A percentile compares a stretch with the other conserved stretches of the same genome.
Evolutionary conservation across 1,284 basidiomycete genomes (phyloP).

Genomic region (Leccinum subspadiceum): DNA sequence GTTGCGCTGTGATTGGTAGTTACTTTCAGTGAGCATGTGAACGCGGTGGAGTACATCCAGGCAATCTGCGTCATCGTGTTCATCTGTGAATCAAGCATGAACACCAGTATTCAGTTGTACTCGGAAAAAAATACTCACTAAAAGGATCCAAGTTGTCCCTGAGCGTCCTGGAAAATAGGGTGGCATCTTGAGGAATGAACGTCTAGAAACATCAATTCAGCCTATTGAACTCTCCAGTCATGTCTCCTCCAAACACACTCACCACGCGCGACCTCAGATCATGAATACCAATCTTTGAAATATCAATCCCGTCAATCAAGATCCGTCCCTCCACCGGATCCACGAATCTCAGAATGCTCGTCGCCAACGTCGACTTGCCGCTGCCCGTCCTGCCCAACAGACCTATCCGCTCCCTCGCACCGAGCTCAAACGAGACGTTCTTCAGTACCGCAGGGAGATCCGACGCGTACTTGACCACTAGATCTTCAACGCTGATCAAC

Average conservation of each 20-base stretch:
- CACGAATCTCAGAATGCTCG: conserved; percentile 85
- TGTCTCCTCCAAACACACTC: conserved; percentile 34
- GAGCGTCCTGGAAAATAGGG: conserved; percentile 85
- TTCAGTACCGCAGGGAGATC: conserved; percentile 84
- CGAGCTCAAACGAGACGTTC: conserved; percentile 65
- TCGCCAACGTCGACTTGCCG: conserved; percentile 83
- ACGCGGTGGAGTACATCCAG: conserved; percentile 46
- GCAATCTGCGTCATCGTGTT: conserved; percentile 80
- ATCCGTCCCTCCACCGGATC: conserved; percentile 83
- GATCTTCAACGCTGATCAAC: conserved; percentile 64
- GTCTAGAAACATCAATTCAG: conserved; percentile 43
- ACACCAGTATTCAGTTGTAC: not conserved
- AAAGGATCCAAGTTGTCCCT: conserved; percentile 89
- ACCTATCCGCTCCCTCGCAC: conserved; percentile 67
- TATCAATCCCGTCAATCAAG: conserved; percentile 86
- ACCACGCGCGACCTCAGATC: conserved; percentile 78
- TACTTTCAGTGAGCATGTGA: conserved; percentile 56
- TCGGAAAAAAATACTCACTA: conserved; percentile 33
- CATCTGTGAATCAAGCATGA: conserved; percentile 41
- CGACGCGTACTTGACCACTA: conserved; percentile 80
- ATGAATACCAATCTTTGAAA: conserved; percentile 82
- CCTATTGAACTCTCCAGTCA: not conserved
- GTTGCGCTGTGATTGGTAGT: conserved; percentile 43
- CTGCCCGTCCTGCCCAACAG: conserved; percentile 75
- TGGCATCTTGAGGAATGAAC: conserved; percentile 81